These are phyloP conservation scores for Trypanosoma vivax DNA, from an alignment of 208 protist species.

Conservation along the genomic window DNA sequence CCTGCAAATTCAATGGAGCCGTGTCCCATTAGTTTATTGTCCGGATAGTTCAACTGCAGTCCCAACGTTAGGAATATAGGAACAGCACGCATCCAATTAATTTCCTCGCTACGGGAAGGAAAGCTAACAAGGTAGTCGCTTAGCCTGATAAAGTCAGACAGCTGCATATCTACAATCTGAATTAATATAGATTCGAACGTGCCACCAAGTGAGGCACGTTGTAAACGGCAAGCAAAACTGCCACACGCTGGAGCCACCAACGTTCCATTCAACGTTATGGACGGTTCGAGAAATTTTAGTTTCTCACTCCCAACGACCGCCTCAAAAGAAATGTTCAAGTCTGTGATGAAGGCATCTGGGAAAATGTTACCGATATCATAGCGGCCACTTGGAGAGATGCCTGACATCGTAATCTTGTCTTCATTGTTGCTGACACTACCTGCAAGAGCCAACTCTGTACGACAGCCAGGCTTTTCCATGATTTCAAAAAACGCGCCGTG, in stretches of 20 bases:
- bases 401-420: constrained; percentile 9
- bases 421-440: constrained; percentile 11
- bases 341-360: constrained; percentile 14
- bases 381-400: constrained; percentile 9
- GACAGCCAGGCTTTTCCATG: neutral
- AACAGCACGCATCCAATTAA: constrained; percentile 7
- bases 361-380: neutral
- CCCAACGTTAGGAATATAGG: constrained; percentile 13
- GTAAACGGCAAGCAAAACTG: constrained; percentile 15
- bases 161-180: constrained; percentile 9
- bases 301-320: constrained; percentile 3
- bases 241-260: constrained; percentile 6
- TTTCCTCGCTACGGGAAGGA: neutral
- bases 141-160: constrained; percentile 16
- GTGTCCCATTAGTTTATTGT: constrained; percentile 1
- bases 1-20: constrained; percentile 15
- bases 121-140: constrained; percentile 6
- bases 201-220: neutral
- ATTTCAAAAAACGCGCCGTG: constrained; percentile 8
- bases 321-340: constrained; percentile 14
- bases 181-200: constrained; percentile 11
- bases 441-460: constrained; percentile 6
- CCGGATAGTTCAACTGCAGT: neutral
- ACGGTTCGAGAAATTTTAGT: constrained; percentile 13
- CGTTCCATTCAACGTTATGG: constrained; percentile 7